Evolutionary conservation across 106 monocot genomes (phyloP), one percentile per base, ranked within the genome.

Genomic region (Acanthochlamys bracteata): DNA sequence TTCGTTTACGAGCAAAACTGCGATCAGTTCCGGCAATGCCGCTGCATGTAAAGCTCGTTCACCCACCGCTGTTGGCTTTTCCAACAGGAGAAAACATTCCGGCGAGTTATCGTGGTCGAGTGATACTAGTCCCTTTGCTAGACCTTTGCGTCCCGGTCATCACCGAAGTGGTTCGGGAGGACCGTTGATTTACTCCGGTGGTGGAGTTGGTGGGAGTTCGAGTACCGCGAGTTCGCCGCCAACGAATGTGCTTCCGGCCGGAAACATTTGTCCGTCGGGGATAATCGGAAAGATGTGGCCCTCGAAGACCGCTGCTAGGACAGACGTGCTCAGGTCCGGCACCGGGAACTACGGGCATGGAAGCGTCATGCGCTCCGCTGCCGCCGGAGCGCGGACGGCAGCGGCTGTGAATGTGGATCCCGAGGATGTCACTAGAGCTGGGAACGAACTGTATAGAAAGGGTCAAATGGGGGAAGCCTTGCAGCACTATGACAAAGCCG

Each of bases 201-300:
- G 69, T 15, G 46, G 60, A 63, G 68, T 22, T 3, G 33, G 70
- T 14, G 68, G 64, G 33, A 56, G 41, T 26, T 22, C 55, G 49
- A 71, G 74, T 75, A 72, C 84, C 20, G 81, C 81, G 8, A 81
- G 65, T 26, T 81, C 83, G 0, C 74, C 82, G 61, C 15, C 26
- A 56, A 58, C 66, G 53, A 83, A 78, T 83, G 79, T 79, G 42
- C 84, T 87, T 10, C 88, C 92, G 7, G 75, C 87, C 0, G 92
- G 84, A 39, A 88, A 88, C 69, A 92, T 92, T 49, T 88, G 82
- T 65, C 92, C 92, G 13, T 88, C 92, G 7, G 84, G 92, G 26
- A 87, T 66, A 73, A 77, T 92, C 25, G 78, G 73, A 11, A 78
- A 65, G 45, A 53, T 67, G 51, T 73, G 74, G 64, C 60, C 61